Base-by-base conservation (phyloP, 257 asterid species). In the Solanum dulcamara region DNA sequence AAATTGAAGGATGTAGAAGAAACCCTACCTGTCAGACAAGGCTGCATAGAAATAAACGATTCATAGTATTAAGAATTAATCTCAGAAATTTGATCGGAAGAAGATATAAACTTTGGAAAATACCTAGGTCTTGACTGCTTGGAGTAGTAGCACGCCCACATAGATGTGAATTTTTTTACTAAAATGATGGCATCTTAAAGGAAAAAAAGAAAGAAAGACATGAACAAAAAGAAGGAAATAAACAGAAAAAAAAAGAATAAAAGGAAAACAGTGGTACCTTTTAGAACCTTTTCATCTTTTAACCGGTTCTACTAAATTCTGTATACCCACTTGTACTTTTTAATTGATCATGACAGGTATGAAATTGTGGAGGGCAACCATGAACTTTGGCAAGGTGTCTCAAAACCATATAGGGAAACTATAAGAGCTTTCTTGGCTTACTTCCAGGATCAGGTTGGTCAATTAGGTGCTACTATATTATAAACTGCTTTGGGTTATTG, bases 401-500 rank as follows among this genome's bases (percentile, higher is more conserved):
- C 99, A 74, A 96, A 95, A 92, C 97, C 99, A 7, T 96, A 95
- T 88, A 87, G 99, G 88, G 99, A 96, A 91, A 96, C 99, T 26
- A 96, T 96, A 88, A 92, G 99, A 90, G 92, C 99, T 75, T 96
- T 96, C 85, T 89, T 96, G 94, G 98, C 90, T 77, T 96, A 93
- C 90, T 96, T 96, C 89, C 99, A 94, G 90, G 95, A 92, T 88
- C 99, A 96, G 99, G 99, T 96, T 64, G 53, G 89, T 85, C 64
- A 48, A 79, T 48, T 30, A 28, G 26, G 28, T 30, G 17, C 83
- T 17, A 48, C 83, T 28, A 79, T 79, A 30, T 79, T 26, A 26
- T 11, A 6, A 44, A 79, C 30, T 79, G 83, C 59, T 79, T 17
- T 3, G 2, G 44, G 60, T 48, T 79, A 51, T 46, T 44, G 14